phyloP scores from a whole-genome alignment of 306 rosid species.

The Notholithocarpus densiflorus region DNA sequence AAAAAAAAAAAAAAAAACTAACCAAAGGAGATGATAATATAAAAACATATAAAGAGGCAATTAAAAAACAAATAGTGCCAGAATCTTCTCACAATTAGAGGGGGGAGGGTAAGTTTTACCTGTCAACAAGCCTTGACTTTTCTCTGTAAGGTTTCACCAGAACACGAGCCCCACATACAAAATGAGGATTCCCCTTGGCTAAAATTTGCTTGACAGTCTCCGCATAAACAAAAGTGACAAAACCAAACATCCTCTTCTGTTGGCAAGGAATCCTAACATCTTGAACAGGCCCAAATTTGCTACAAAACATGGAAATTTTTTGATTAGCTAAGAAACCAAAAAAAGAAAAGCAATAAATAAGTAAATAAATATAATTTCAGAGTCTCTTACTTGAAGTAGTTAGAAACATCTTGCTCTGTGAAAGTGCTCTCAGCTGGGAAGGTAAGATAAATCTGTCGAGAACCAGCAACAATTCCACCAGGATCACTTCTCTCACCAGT shows the following conservation, averaged over 20 bases:
- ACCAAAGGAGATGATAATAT: not conserved
- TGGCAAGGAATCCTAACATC: conserved; percentile 54
- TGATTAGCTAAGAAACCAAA: not conserved
- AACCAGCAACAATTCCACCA: conserved; percentile 31
- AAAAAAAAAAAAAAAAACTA: no score
- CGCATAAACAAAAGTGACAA: conserved; percentile 42
- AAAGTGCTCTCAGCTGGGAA: conserved; percentile 48
- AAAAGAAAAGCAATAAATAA: no score
- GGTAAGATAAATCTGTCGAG: conserved; percentile 48
- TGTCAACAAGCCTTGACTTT: conserved; percentile 36
- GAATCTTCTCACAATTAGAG: not conserved
- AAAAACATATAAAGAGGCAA: not conserved
- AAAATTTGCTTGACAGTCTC: conserved; percentile 44
- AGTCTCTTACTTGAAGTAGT: conserved; percentile 38
- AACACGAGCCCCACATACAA: conserved; percentile 43
- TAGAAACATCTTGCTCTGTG: conserved; percentile 46
- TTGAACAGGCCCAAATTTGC: conserved; percentile 53
- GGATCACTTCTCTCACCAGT: conserved; percentile 33
- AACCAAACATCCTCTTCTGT: conserved; percentile 54
- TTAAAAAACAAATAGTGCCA: not conserved
- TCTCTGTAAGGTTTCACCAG: conserved; percentile 51
- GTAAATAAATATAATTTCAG: no score
- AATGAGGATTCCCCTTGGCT: conserved; percentile 44
- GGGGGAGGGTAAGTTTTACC: conserved; percentile 18
- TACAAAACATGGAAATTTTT: not conserved